phyloP scores from a whole-genome alignment of 2,329 filamentous ascomycete species.

The Fusarium subglutinans region DNA sequence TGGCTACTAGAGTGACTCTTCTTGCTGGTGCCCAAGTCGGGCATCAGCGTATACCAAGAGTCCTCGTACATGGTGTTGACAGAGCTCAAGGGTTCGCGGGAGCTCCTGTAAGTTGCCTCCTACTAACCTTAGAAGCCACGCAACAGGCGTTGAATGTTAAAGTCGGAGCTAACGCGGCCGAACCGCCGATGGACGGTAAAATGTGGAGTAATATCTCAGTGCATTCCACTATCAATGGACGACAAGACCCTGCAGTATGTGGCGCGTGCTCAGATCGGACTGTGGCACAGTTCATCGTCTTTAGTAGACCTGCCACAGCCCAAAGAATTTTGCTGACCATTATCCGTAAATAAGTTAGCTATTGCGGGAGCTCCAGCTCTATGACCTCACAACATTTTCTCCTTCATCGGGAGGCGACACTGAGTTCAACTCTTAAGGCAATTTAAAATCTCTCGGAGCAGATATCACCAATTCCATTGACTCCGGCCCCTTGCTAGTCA shows the following conservation, averaged over 20 bases:
- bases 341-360: slow-evolving; percentile 1
- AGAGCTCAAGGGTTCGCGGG: slow-evolving; percentile 27
- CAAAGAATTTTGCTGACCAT: slow-evolving; percentile 44
- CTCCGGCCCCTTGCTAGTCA: not conserved
- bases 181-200: slow-evolving; percentile 41
- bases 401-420: slow-evolving; percentile 20
- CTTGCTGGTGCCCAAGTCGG: slow-evolving; percentile 66
- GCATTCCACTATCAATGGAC: too few relatives aligned
- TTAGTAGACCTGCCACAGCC: slow-evolving; percentile 27
- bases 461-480: slow-evolving; percentile 4
- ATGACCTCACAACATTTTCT: slow-evolving; percentile 42
- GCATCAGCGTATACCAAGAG: slow-evolving; percentile 82
- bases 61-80: slow-evolving; percentile 76
- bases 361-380: slow-evolving; percentile 27
- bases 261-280: slow-evolving; percentile 14
- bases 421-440: not conserved
- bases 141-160: slow-evolving; percentile 38
- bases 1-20: slow-evolving; percentile 56
- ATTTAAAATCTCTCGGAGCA: not conserved
- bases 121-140: slow-evolving; percentile 42
- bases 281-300: slow-evolving; percentile 18
- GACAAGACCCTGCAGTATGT: slow-evolving; percentile 11
- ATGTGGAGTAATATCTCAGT: slow-evolving; percentile 9
- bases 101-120: not conserved
- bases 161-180: slow-evolving; percentile 45